Evolutionary conservation across 345 rosid species (phyloP).

Genomic region (Gossypium thurberi): DNA sequence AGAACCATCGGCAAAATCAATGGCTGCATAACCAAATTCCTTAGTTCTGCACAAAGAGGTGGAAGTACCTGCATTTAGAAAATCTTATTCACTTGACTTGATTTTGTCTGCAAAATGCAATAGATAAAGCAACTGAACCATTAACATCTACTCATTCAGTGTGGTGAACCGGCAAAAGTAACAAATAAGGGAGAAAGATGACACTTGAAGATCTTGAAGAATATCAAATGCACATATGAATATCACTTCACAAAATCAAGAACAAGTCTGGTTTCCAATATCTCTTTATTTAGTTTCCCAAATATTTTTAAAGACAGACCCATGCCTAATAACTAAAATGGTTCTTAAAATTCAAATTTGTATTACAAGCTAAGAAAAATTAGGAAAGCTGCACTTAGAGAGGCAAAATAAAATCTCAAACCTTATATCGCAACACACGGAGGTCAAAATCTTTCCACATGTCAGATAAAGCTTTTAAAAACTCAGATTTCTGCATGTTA

Average conservation of each 20-base stretch:
- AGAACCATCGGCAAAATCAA: conserved; percentile 95
- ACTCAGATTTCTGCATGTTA: conserved; percentile 97
- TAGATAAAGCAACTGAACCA: not conserved
- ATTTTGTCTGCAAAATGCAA: not conserved
- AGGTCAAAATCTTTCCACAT: conserved; percentile 99
- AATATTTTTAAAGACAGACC: not conserved
- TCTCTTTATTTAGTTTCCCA: not conserved
- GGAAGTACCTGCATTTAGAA: conserved; percentile 74
- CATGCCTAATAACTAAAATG: not conserved
- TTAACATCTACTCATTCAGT: not conserved
- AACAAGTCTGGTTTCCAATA: not conserved
- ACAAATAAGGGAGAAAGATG: not conserved
- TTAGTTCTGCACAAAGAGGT: conserved; percentile 94
- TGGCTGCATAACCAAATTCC: conserved; percentile 96
- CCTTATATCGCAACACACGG: conserved; percentile 97
- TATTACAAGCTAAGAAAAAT: too few relatives aligned
- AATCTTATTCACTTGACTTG: not conserved
- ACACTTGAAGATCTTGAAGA: not conserved
- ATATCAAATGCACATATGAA: not conserved
- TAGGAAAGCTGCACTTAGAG: not conserved
- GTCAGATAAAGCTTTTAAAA: conserved; percentile 89
- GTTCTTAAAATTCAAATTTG: too few relatives aligned
- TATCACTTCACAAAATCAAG: not conserved
- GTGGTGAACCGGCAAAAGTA: not conserved
- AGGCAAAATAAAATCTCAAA: conserved; percentile 27